Base-by-base conservation (phyloP, 306 rosid genomes). In the Adenanthera pavonina region DNA sequence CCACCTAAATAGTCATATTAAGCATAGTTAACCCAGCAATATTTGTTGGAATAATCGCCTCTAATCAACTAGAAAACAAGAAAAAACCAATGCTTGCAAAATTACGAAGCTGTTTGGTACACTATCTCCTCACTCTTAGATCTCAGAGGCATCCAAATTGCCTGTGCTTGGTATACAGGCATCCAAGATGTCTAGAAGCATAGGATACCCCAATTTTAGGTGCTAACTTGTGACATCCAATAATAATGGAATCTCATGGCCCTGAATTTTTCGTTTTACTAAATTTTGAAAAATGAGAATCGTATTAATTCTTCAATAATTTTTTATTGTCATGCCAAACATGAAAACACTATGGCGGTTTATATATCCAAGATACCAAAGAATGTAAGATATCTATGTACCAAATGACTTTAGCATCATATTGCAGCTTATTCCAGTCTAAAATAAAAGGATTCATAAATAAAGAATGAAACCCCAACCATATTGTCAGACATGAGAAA, bases 1-100 rank as follows among this genome's bases (percentile, higher is more conserved):
- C 92, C 76, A 91, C 90, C 97, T 92, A 87, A 77, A 80, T 80
- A 80, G 84, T 79, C 83, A 74, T 70, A 77, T 61, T 36, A 81
- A 59, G 76, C 76, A 56, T 56, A 16, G 74, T 82, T 87, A 87
- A 75, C 57, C 77, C 40, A 70, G 68, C 38, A 59, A 78, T 73
- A 80, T 78, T 40, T 70, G 68, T 60, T 35, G 62, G 72, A 70
- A 74, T 62, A 72, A 17, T 57, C 74, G 69, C 80, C 79, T 56
- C 49, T 52, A 61, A 69, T 69, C 53, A 59, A 76, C 25, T 38
- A 11, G 13, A 56, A 43, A 17, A 25, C 33, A 56, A 34, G 46
- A 43, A 61, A 43, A 33, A 14, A 19, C 5, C 49, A 53, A 11
- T n/a, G 49, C 11, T 4, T 43, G 25, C 11, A 20, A 19, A 41